Percentiles rank a stretch among this genome's conserved stretches.
These are phyloP conservation scores for Trichosporon faecale DNA, from an alignment of 1,284 basidiomycete species.

Conservation along the genomic window DNA sequence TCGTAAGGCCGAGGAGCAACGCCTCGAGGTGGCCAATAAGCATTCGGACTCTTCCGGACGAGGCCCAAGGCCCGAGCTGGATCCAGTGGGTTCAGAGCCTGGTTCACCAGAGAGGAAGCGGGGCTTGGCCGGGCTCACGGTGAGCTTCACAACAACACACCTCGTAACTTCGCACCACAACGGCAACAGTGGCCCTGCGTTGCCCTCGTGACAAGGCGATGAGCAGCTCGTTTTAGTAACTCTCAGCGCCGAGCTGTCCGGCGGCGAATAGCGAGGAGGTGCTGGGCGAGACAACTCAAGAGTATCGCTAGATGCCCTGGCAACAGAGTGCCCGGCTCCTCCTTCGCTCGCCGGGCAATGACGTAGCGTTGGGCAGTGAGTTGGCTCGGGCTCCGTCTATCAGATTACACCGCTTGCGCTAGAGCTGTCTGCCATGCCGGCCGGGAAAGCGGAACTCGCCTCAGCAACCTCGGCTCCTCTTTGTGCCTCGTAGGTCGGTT, in stretches of 20 bases:
- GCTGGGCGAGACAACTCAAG: background rate
- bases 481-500: too few relatives aligned
- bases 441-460: background rate
- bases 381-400: background rate
- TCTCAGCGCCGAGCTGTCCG: background rate
- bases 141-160: background rate
- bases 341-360: background rate
- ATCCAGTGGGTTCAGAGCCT: background rate
- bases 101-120: background rate
- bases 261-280: background rate
- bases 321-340: background rate
- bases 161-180: background rate
- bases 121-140: background rate
- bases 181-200: background rate
- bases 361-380: background rate
- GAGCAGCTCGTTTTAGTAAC: background rate
- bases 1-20: background rate
- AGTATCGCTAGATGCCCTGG: background rate
- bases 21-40: background rate
- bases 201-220: slow-evolving; percentile 8
- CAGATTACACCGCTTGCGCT: background rate
- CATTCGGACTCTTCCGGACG: background rate
- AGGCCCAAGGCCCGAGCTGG: background rate
- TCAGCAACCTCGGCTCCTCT: too few relatives aligned
- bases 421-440: background rate